Evolutionary conservation across 495 filamentous ascomycete species (phyloP).

Genomic region (Penicillium waksmanii): DNA sequence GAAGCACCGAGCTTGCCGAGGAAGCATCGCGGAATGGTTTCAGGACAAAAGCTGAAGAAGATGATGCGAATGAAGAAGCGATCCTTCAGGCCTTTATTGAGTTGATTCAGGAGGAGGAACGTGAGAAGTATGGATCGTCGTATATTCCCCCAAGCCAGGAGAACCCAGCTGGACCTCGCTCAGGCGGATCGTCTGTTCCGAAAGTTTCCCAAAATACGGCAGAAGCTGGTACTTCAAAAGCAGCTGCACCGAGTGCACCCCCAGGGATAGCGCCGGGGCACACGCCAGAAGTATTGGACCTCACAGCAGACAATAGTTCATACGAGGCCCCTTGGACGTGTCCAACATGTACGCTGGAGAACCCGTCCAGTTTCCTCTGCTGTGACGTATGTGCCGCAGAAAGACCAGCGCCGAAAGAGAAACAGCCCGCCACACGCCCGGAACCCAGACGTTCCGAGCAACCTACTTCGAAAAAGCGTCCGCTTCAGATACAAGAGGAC

Average conservation of each 20-base stretch:
- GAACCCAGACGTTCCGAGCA: slow-evolving; percentile 16
- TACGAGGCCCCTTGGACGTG: slow-evolving; percentile 69
- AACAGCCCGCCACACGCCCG: slow-evolving; percentile 5
- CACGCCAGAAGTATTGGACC: slow-evolving; percentile 12
- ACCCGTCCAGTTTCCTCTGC: slow-evolving; percentile 66
- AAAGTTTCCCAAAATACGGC: slow-evolving; percentile 22
- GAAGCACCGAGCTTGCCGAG: slow-evolving; percentile 62
- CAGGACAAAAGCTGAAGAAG: slow-evolving; percentile 82
- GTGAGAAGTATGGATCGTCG: slow-evolving; percentile 65
- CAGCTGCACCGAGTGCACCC: neutral
- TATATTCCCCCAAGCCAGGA: slow-evolving; percentile 67
- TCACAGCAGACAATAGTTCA: slow-evolving; percentile 27
- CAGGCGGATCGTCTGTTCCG: slow-evolving; percentile 27
- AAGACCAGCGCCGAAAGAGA: slow-evolving; percentile 49
- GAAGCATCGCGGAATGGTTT: slow-evolving; percentile 75
- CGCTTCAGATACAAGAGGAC: slow-evolving; percentile 15
- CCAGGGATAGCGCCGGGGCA: neutral
- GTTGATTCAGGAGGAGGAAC: slow-evolving; percentile 82
- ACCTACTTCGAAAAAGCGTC: neutral
- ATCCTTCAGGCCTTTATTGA: slow-evolving; percentile 88
- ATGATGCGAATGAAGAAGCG: slow-evolving; percentile 88
- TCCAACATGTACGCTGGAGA: slow-evolving; percentile 79
- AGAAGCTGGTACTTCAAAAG: neutral
- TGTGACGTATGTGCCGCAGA: slow-evolving; percentile 81
- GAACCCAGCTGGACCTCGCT: slow-evolving; percentile 60